These are phyloP conservation scores for Prunus persica DNA, from an alignment of 306 rosid genomes.

Conservation along the genomic window Prunus_persica_NCBIv2 NC_034009.1:38543001-38543500, in stretches of 20 bases:
- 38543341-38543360: not conserved
- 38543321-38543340: not conserved
- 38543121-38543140: constrained; percentile 32
- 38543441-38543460: not conserved
- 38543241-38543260: constrained; percentile 30
- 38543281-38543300: constrained; percentile 13
- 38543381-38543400: not conserved
- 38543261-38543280: constrained; percentile 13
- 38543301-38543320: not conserved
- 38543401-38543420: not conserved
- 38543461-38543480: not conserved
- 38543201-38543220: constrained; percentile 57
- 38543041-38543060: constrained; percentile 34
- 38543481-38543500: not conserved
- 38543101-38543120: constrained; percentile 29
- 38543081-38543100: not conserved
- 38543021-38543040: constrained; percentile 49
- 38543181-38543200: constrained; percentile 71
- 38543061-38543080: not conserved
- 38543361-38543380: not conserved
- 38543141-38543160: constrained; percentile 44
- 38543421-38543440: not conserved
- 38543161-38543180: constrained; percentile 36
- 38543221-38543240: constrained; percentile 88
- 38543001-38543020: constrained; percentile 77